These are phyloP conservation scores for Cucumis melo DNA, from an alignment of 306 rosid species.

Conservation along the genomic window DNA sequence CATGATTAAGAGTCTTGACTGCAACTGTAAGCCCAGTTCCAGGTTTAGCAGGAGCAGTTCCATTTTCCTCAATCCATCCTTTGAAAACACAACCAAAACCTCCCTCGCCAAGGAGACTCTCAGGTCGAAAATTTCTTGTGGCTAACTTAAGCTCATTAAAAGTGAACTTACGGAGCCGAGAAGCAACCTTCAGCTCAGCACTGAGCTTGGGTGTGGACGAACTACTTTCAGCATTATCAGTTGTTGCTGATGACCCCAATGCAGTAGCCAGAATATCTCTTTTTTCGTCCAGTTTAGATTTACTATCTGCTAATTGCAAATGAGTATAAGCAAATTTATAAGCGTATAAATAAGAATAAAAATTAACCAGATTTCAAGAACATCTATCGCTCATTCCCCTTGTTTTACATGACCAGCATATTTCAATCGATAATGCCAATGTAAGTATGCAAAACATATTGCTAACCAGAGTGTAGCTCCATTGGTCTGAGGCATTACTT, in stretches of 20 bases:
- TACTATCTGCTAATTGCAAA: constrained; percentile 35
- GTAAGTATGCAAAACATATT: background rate
- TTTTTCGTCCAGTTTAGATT: constrained; percentile 34
- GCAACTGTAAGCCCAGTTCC: constrained; percentile 99
- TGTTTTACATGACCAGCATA: background rate
- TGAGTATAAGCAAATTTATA: background rate
- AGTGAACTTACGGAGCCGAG: constrained; percentile 79
- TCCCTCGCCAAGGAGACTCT: constrained; percentile 97
- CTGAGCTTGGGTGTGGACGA: constrained; percentile 64
- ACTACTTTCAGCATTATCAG: constrained; percentile 58
- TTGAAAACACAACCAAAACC: constrained; percentile 98
- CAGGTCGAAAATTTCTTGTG: constrained; percentile 92
- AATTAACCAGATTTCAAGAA: background rate
- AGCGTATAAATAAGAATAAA: background rate
- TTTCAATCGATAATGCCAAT: background rate
- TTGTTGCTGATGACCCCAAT: constrained; percentile 46
- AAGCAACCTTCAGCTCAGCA: constrained; percentile 87
- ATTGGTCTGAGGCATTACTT: background rate
- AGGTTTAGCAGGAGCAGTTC: constrained; percentile 92
- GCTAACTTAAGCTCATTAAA: constrained; percentile 85
- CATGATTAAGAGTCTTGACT: constrained; percentile 90
- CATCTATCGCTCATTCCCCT: background rate
- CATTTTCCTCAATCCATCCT: constrained; percentile 97
- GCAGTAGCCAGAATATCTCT: constrained; percentile 34
- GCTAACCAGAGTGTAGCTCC: background rate